Percentiles rank a stretch among this genome's conserved stretches.
phyloP scores from a whole-genome alignment of 192 early-diverging fungal species.

The Coemansia sp. region DNA sequence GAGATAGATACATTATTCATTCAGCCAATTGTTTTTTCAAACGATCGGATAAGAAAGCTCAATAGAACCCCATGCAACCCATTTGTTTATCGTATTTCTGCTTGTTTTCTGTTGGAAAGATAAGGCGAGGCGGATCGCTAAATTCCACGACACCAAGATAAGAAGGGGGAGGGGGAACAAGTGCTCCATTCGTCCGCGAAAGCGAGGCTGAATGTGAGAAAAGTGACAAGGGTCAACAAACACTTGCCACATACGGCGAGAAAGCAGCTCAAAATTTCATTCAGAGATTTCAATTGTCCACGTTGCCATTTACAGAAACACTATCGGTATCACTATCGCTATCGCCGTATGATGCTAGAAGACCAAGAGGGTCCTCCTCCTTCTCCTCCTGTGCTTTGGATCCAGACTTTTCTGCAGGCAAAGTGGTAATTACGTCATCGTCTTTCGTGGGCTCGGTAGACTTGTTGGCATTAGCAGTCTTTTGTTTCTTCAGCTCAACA shows the following conservation, averaged over 20 bases:
- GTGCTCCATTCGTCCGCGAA: too few species aligned
- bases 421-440: neutral
- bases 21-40: too few species aligned
- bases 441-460: neutral
- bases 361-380: constrained; percentile 1
- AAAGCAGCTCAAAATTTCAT: neutral
- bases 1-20: neutral
- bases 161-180: neutral
- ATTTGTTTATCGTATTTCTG: too few species aligned
- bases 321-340: constrained; percentile 10
- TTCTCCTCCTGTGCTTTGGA: too few species aligned
- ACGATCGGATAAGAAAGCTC: too few species aligned
- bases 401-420: neutral
- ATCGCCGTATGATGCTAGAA: constrained; percentile 27
- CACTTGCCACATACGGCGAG: too few species aligned
- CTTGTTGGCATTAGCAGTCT: neutral
- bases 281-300: neutral
- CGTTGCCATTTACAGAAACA: neutral
- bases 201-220: too few species aligned
- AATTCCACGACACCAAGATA: neutral
- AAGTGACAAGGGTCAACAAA: too few species aligned
- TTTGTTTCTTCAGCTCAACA: constrained; percentile 1
- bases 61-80: too few species aligned
- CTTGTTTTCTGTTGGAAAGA: neutral
- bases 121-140: neutral